Conservation (phyloP, 2,329 filamentous ascomycete species). For the Alternaria arborescens region DNA sequence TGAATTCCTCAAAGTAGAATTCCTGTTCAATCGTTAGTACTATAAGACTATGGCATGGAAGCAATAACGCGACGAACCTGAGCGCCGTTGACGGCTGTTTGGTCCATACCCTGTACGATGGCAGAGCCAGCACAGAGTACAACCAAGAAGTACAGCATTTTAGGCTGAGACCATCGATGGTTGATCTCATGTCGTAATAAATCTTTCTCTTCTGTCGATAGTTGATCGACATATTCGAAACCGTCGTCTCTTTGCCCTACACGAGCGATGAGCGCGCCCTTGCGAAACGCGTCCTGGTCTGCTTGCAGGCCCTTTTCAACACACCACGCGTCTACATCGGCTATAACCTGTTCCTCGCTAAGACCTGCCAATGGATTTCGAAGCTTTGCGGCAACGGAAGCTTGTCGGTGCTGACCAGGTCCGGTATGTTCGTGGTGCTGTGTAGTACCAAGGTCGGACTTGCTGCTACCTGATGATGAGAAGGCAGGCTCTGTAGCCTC, state of each 20-base stretch:
- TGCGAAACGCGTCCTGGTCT: conserved; percentile 59
- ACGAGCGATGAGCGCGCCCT: conserved; percentile 60
- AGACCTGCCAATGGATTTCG: conserved; percentile 66
- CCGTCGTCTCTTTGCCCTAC: conserved; percentile 57
- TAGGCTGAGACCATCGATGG: conserved; percentile 74
- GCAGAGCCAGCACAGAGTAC: conserved; percentile 72
- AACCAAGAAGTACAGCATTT: conserved; percentile 71
- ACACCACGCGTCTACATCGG: conserved; percentile 65
- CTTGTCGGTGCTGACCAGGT: conserved; percentile 22
- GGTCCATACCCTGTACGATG: conserved; percentile 68
- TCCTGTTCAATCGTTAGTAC: conserved; percentile 19
- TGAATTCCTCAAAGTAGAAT: conserved; percentile 43
- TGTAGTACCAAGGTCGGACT: conserved; percentile 28
- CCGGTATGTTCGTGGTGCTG: conserved; percentile 34
- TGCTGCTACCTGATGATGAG: conserved; percentile 36
- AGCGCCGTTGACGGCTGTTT: conserved; percentile 47
- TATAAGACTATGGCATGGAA: background rate
- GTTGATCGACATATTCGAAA: conserved; percentile 58
- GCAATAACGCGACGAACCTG: conserved; percentile 21
- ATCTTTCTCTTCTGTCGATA: conserved; percentile 64
- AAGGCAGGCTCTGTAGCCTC: conserved; percentile 36
- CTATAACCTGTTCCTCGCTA: conserved; percentile 61
- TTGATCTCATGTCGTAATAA: conserved; percentile 68
- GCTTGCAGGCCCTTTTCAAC: conserved; percentile 58
- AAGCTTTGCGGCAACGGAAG: conserved; percentile 47